These are phyloP conservation scores for Cyclostephanos tholiformis DNA, from an alignment of 108 stramenopile genomes.

Conservation along the genomic window DNA sequence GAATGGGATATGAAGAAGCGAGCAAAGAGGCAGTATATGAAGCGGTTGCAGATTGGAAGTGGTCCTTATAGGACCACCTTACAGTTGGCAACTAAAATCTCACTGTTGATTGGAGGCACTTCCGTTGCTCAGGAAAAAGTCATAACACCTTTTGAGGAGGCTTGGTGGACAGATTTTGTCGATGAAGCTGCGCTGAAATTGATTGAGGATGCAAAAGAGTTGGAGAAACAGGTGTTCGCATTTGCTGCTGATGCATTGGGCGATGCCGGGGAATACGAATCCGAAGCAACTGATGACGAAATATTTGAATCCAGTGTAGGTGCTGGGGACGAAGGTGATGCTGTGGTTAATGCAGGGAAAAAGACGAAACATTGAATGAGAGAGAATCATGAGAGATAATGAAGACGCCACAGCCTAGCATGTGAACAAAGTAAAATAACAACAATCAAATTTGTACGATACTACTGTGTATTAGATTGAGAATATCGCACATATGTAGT, in stretches of 20 bases:
- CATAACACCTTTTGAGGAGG: conserved; percentile 28
- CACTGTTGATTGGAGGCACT: conserved; percentile 22
- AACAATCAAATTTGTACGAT: too few relatives aligned
- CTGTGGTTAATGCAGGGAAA: neutral
- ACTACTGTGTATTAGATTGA: too few relatives aligned
- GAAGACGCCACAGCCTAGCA: too few relatives aligned
- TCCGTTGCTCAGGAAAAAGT: conserved; percentile 21
- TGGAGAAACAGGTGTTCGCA: conserved; percentile 11
- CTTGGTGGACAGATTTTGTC: conserved; percentile 41
- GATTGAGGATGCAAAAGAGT: conserved; percentile 30
- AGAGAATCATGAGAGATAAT: neutral
- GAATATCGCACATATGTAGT: too few relatives aligned
- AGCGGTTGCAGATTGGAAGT: conserved; percentile 30
- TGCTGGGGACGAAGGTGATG: conserved; percentile 13
- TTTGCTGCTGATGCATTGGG: conserved; percentile 11
- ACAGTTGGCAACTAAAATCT: conserved; percentile 41
- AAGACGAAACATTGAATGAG: conserved; percentile 4
- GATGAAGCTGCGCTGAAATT: conserved; percentile 26
- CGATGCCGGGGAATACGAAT: conserved; percentile 21
- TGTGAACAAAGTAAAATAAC: too few relatives aligned
- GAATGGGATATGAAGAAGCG: conserved; percentile 54
- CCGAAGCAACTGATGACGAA: conserved; percentile 13
- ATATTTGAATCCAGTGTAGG: conserved; percentile 2
- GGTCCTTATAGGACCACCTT: conserved; percentile 41
- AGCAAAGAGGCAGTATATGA: conserved; percentile 38